Evolutionary conservation across 1,139 yeast genomes (phyloP).

Genomic region (Debaryomycetaceae sp.): DNA sequence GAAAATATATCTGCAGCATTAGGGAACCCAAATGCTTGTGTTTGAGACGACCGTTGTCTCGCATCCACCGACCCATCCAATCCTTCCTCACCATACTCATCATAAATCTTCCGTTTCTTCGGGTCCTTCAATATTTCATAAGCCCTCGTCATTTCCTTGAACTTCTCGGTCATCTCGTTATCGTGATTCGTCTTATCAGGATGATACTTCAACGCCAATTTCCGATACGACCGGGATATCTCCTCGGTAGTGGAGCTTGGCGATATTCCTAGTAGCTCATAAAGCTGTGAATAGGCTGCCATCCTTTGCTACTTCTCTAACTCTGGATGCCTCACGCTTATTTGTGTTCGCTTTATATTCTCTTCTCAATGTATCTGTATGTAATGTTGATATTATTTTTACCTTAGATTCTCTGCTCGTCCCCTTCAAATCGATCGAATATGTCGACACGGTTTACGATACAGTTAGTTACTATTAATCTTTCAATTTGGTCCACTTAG

Average conservation of each 20-base stretch:
- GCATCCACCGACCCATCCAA: slow-evolving; percentile 27
- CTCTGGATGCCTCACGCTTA: too few species aligned
- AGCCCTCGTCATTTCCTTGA: slow-evolving; percentile 43
- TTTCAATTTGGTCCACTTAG: background rate
- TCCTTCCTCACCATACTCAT: slow-evolving; percentile 39
- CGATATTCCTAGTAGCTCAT: slow-evolving; percentile 37
- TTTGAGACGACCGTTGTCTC: slow-evolving; percentile 7
- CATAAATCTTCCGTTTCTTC: slow-evolving; percentile 30
- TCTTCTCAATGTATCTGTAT: background rate
- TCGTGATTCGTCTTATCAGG: slow-evolving; percentile 49
- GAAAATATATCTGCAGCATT: slow-evolving; percentile 31
- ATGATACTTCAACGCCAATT: slow-evolving; percentile 41
- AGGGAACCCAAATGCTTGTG: slow-evolving; percentile 1
- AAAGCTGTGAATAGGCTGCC: slow-evolving; percentile 33
- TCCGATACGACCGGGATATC: slow-evolving; percentile 38
- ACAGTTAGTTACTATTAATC: background rate
- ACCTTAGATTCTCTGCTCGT: background rate
- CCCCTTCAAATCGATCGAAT: background rate
- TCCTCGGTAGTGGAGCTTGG: slow-evolving; percentile 37
- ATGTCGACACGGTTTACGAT: background rate
- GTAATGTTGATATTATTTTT: too few species aligned
- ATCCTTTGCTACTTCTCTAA: slow-evolving; percentile 10
- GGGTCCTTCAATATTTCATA: slow-evolving; percentile 39
- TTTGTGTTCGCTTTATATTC: background rate
- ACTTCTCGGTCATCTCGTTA: slow-evolving; percentile 41